phyloP scores from a whole-genome alignment of 768 basidiomycete genomes.

The Podaxis carcinomalis region DNA sequence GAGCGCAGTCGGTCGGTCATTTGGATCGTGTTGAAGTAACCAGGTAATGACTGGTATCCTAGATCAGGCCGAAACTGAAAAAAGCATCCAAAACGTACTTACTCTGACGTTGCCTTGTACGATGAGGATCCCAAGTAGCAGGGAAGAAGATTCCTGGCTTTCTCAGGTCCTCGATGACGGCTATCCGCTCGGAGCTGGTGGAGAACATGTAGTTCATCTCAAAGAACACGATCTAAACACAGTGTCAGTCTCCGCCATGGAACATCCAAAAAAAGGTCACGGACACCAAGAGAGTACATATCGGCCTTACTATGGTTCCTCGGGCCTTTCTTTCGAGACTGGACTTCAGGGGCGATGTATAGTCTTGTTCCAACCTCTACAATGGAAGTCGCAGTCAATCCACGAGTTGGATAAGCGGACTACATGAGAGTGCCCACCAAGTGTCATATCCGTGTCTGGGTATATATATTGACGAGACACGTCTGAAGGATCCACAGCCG shows the following conservation, averaged over 20 bases:
- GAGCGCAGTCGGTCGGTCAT: constrained; percentile 72
- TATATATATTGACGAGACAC: constrained; percentile 41
- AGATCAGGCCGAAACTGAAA: background rate
- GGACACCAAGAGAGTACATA: constrained; percentile 89
- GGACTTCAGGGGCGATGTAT: constrained; percentile 92
- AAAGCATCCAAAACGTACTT: constrained; percentile 20
- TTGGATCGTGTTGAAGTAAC: constrained; percentile 80
- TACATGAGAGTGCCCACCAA: constrained; percentile 38
- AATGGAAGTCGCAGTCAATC: background rate
- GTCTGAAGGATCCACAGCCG: constrained; percentile 73
- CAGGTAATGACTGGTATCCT: constrained; percentile 60
- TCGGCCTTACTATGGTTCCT: constrained; percentile 86
- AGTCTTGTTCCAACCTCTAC: constrained; percentile 85
- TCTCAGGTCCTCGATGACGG: constrained; percentile 75
- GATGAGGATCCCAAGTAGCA: constrained; percentile 59
- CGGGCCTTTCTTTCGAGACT: constrained; percentile 56
- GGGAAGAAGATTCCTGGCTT: constrained; percentile 76
- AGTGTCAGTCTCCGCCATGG: background rate
- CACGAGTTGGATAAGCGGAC: background rate
- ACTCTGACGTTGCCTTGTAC: constrained; percentile 68
- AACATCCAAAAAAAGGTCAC: constrained; percentile 19
- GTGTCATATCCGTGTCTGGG: constrained; percentile 67
- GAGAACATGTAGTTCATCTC: constrained; percentile 90
- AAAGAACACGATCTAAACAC: constrained; percentile 83
- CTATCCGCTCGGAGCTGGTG: constrained; percentile 80